Percentiles rank a stretch among this genome's conserved stretches.
phyloP scores from a whole-genome alignment of 2,329 filamentous ascomycete species.

The Fusarium chuoi region DNA sequence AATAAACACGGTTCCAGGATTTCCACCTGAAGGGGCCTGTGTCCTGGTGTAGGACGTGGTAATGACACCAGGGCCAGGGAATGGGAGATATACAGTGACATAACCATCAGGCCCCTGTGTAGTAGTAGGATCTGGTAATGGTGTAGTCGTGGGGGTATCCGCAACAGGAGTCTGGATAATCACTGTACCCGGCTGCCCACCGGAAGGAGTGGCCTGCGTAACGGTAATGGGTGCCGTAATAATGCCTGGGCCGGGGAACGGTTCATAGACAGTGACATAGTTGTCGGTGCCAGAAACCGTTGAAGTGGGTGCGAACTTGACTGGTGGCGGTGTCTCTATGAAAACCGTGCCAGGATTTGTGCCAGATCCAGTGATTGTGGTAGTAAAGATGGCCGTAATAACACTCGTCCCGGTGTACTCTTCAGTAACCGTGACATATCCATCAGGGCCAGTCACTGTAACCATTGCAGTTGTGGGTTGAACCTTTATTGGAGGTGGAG shows the following conservation, averaged over 20 bases:
- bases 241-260: slow-evolving; percentile 24
- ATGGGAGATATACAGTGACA: slow-evolving; percentile 21
- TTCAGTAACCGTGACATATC: slow-evolving; percentile 13
- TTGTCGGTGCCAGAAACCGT: slow-evolving; percentile 20
- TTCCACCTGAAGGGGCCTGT: slow-evolving; percentile 19
- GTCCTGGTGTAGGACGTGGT: slow-evolving; percentile 19
- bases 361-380: slow-evolving; percentile 13
- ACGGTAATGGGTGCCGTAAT: slow-evolving; percentile 32
- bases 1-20: slow-evolving; percentile 26
- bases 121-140: slow-evolving; percentile 4
- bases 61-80: slow-evolving; percentile 19
- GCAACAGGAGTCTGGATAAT: slow-evolving; percentile 20
- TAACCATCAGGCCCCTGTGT: slow-evolving; percentile 13
- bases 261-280: slow-evolving; percentile 26
- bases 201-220: slow-evolving; percentile 11
- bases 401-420: slow-evolving; percentile 10
- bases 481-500: slow-evolving; percentile 17
- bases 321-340: slow-evolving; percentile 24
- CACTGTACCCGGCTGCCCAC: slow-evolving; percentile 20
- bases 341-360: slow-evolving; percentile 25
- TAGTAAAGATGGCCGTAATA: slow-evolving; percentile 28
- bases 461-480: slow-evolving; percentile 6
- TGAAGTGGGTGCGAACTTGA: slow-evolving; percentile 17
- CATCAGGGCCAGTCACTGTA: slow-evolving; percentile 6
- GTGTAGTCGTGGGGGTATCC: neutral